phyloP scores from a whole-genome alignment of 1,284 basidiomycete genomes.

The Microbotryum scabiosae region DNA sequence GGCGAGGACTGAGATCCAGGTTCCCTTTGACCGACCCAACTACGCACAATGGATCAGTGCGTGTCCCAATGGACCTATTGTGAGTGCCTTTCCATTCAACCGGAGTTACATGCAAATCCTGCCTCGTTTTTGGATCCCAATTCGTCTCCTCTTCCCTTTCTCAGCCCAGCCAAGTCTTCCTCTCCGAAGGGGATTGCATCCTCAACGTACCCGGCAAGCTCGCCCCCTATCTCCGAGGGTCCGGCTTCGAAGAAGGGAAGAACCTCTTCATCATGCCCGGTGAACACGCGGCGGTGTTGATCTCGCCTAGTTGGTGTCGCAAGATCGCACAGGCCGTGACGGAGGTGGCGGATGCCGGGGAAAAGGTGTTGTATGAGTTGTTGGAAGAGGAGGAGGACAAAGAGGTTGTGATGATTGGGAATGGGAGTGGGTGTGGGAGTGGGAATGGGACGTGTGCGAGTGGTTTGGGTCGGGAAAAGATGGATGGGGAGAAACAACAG shows the following conservation, averaged over 20 bases:
- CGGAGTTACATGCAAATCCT: neutral
- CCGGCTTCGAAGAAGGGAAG: slow-evolving; percentile 7
- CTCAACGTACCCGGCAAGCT: slow-evolving; percentile 12
- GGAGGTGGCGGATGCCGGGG: slow-evolving; percentile 8
- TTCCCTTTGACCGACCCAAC: slow-evolving; percentile 14
- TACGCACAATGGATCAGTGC: slow-evolving; percentile 17
- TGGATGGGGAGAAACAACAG: neutral
- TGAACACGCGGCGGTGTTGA: slow-evolving; percentile 23
- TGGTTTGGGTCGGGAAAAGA: no score
- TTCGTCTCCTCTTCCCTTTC: neutral
- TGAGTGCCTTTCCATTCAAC: neutral
- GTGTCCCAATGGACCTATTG: slow-evolving; percentile 14
- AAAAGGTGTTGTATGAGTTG: neutral
- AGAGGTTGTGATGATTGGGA: neutral
- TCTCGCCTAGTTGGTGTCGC: slow-evolving; percentile 1
- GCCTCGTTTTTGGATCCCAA: neutral
- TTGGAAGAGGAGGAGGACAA: neutral
- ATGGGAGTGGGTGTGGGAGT: slow-evolving; percentile 1
- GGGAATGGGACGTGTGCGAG: neutral
- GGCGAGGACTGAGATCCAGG: slow-evolving; percentile 7
- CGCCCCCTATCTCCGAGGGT: slow-evolving; percentile 4
- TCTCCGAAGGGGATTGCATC: slow-evolving; percentile 24
- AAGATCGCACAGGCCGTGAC: slow-evolving; percentile 15
- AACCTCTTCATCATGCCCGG: slow-evolving; percentile 10
- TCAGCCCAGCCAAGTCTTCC: slow-evolving; percentile 22